phyloP scores from a whole-genome alignment of 495 filamentous ascomycete species.

The Podospora australis region DNA sequence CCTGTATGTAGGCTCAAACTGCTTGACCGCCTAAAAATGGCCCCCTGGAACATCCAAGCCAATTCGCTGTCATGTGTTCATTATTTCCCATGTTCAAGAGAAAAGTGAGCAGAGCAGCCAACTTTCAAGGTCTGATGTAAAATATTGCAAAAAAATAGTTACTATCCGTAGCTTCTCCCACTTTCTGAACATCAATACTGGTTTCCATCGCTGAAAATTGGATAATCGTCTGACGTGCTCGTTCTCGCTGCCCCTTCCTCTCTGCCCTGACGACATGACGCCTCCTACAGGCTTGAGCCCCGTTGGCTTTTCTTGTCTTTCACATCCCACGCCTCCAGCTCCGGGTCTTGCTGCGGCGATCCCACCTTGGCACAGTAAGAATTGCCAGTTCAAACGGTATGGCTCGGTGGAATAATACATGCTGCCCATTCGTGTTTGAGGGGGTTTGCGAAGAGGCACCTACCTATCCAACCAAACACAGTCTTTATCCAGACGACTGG shows the following conservation, averaged over 20 bases:
- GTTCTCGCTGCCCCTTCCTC: not conserved
- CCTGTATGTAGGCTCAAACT: no score
- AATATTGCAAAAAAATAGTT: no score
- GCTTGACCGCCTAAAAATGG: slow-evolving; percentile 3
- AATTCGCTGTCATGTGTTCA: no score
- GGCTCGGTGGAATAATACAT: no score
- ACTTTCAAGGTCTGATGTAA: no score
- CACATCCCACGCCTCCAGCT: slow-evolving; percentile 6
- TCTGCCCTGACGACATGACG: slow-evolving; percentile 5
- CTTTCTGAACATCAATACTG: not conserved
- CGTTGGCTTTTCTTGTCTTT: not conserved
- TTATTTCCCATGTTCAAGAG: no score
- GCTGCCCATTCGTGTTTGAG: not conserved
- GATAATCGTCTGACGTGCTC: not conserved
- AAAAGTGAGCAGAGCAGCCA: no score
- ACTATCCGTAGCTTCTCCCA: no score
- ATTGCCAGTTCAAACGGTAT: not conserved
- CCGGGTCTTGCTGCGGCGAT: slow-evolving; percentile 1
- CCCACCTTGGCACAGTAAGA: not conserved
- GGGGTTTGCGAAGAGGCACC: not conserved
- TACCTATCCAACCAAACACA: not conserved
- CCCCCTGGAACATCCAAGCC: no score
- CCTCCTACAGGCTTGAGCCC: not conserved
- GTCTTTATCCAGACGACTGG: not conserved
- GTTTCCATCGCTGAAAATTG: no score